Base-by-base conservation (phyloP, 129 eudicot species). In the Kitagawia praeruptora region DNA sequence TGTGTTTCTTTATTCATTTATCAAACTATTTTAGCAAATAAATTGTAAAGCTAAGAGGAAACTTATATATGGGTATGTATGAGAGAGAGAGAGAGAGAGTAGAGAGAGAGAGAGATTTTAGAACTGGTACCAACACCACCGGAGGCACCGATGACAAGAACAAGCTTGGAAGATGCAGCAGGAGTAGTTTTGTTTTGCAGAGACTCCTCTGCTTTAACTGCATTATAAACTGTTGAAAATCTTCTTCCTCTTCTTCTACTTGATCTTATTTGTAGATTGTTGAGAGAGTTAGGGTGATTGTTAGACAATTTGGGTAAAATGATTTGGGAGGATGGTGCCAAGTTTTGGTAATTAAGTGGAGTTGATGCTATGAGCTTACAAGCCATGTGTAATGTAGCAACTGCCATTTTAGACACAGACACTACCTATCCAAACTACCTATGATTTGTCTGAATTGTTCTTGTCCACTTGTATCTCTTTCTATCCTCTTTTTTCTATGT, bases 101-200 rank as follows among this genome's bases (percentile, higher is more conserved):
- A 78, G 34, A 58, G 40, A 71, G 45, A 14, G 28, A 11, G 77
- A 41, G 48, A 51, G 14, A 58, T 71, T 11, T 28, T 66, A 39
- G 38, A 72, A 25, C n/a, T 28, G 18, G 15, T 84, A 93, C 98
- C 98, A 56, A 91, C 97, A 19, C 98, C 97, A 19, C 98, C 98
- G 12, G 97, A 83, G 83, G 93, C 98, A 54, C 98, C 98, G 75
- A 82, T 87, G 76, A 93, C 97, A 49, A 93, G 97, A 80, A 93
- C 96, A 15, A 89, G 87, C 86, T 91, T 91, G 54, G 93, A 84
- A 70, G 96, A 84, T 70, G 80, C 63, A 34, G 85, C 58, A 37
- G 88, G 41, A 44, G 83, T 41, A 75, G 75, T 15, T 12, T 31
- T 76, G 39, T 71, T 77, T 51, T 11, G 85, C 56, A 83, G 83